Evolutionary conservation across 1,284 basidiomycete species (phyloP).

Genomic region (Phellinidium pouzarii): DNA sequence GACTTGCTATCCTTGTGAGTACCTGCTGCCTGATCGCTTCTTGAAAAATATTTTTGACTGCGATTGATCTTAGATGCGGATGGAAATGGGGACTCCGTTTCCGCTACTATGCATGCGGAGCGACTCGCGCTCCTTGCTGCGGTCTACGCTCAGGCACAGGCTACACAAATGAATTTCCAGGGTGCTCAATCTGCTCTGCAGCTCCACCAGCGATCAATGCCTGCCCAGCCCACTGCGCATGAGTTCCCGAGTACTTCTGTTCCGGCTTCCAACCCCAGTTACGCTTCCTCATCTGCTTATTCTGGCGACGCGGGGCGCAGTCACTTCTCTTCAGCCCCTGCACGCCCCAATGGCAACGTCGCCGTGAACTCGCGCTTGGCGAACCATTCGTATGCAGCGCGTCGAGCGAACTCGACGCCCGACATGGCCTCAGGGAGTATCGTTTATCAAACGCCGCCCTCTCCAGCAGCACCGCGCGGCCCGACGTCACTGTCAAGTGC

Average conservation of each 20-base stretch:
- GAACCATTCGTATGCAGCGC: neutral
- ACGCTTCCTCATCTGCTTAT: neutral
- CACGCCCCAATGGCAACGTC: neutral
- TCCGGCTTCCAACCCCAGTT: constrained; percentile 2
- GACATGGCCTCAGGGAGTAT: constrained; percentile 9
- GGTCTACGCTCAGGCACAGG: constrained; percentile 48
- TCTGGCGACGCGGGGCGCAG: constrained; percentile 1
- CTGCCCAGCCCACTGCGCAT: neutral
- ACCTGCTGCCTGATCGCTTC: constrained; percentile 12
- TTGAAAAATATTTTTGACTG: constrained; percentile 7
- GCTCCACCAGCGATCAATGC: neutral
- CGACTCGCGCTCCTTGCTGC: constrained; percentile 68
- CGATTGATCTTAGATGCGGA: constrained; percentile 54
- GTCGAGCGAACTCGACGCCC: neutral
- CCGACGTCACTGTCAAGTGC: constrained; percentile 23
- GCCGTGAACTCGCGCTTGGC: constrained; percentile 1
- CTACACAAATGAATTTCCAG: constrained; percentile 5
- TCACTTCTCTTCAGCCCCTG: neutral
- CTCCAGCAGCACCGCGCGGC: neutral
- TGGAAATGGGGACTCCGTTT: constrained; percentile 78
- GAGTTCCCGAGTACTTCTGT: neutral
- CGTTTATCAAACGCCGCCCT: constrained; percentile 19
- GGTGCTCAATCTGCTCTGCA: constrained; percentile 11
- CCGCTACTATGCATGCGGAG: constrained; percentile 73
- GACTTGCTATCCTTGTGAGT: constrained; percentile 77